A percentile compares a stretch with the other conserved stretches of the same genome.
Conservation (phyloP, 345 rosid species). For the Acer saccharum region DNA sequence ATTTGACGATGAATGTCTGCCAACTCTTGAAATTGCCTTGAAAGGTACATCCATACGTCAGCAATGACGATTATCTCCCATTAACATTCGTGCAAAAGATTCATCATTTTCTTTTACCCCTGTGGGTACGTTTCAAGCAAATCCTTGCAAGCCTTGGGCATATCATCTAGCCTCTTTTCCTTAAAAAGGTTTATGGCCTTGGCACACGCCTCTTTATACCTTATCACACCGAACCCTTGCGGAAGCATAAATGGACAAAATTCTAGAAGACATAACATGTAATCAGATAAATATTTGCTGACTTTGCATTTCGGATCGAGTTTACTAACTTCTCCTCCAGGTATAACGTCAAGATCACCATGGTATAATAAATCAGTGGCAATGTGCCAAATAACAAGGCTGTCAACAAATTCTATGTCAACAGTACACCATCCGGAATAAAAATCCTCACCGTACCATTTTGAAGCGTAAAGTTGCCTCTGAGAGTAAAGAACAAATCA, state of each 20-base stretch:
- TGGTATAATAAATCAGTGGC: conserved; percentile 9
- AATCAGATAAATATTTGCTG: conserved; percentile 21
- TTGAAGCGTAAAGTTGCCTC: no score
- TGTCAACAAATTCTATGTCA: conserved; percentile 15
- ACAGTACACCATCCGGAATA: conserved; percentile 4
- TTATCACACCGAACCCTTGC: conserved; percentile 1
- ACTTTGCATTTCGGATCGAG: background rate
- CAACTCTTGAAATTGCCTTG: background rate
- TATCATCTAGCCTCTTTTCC: background rate
- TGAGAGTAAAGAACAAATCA: background rate
- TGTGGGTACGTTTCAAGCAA: background rate
- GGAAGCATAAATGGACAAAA: conserved; percentile 16
- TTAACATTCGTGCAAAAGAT: no score
- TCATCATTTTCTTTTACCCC: no score
- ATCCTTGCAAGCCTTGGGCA: no score
- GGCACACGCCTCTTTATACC: background rate
- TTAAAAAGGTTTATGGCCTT: background rate
- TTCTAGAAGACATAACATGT: conserved; percentile 22
- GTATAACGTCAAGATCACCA: background rate
- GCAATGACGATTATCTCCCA: background rate
- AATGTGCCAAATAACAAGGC: conserved; percentile 32
- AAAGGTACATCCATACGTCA: conserved; percentile 8
- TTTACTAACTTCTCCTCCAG: background rate
- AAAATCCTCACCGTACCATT: background rate
- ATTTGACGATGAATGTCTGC: no score